phyloP scores from a whole-genome alignment of 495 filamentous ascomycete species.

The Penicillium simplicissimum region DNA sequence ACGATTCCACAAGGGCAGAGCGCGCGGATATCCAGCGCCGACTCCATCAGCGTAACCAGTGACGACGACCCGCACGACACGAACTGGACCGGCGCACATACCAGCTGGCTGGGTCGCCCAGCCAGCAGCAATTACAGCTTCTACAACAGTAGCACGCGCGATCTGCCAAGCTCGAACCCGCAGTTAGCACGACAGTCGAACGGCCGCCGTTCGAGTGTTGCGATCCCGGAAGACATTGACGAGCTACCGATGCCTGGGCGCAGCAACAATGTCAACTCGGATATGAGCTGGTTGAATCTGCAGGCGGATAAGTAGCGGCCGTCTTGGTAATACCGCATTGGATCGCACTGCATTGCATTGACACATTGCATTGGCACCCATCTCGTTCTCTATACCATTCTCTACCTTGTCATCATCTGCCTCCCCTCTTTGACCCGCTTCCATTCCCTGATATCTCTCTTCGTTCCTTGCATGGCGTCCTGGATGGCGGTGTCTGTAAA shows the following conservation, averaged over 20 bases:
- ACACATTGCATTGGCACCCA: not conserved
- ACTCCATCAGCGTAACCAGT: conserved; percentile 56
- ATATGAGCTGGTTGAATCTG: conserved; percentile 81
- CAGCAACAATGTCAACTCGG: conserved; percentile 43
- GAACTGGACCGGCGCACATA: conserved; percentile 48
- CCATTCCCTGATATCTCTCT: not conserved
- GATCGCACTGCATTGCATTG: not conserved
- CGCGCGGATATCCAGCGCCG: conserved; percentile 62
- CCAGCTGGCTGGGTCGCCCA: conserved; percentile 51
- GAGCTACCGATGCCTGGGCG: conserved; percentile 41
- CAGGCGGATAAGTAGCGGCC: conserved; percentile 31
- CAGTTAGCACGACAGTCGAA: conserved; percentile 27
- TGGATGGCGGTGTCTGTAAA: conserved; percentile 19
- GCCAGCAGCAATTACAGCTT: conserved; percentile 64
- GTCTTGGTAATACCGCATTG: not conserved
- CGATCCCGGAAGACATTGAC: conserved; percentile 42
- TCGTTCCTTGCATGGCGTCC: conserved; percentile 22
- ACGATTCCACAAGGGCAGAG: conserved; percentile 57
- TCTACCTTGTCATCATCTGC: not conserved
- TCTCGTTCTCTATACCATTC: not conserved
- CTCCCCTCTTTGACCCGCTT: not conserved
- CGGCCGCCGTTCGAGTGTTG: conserved; percentile 37
- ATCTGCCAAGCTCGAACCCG: conserved; percentile 26
- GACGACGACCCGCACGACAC: conserved; percentile 55
- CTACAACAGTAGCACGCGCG: conserved; percentile 42